Evolutionary conservation across 768 basidiomycete species (phyloP).

Genomic region (Lactarius psammicola): DNA sequence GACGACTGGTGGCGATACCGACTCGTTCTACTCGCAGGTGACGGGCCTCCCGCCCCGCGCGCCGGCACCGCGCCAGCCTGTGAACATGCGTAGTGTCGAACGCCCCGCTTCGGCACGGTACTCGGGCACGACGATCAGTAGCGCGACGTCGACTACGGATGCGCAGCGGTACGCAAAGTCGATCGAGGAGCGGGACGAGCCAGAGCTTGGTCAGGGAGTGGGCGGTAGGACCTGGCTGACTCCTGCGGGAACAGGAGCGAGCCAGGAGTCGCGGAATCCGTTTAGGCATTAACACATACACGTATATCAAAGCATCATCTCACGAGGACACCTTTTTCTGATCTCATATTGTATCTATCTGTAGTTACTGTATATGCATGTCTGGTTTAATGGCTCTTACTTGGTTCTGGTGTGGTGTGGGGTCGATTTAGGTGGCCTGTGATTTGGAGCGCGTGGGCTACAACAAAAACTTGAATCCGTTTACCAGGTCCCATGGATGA

Average conservation of each 20-base stretch:
- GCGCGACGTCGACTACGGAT: constrained; percentile 44
- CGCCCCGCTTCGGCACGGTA: constrained; percentile 44
- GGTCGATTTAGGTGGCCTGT: too few relatives aligned
- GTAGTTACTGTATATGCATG: not conserved
- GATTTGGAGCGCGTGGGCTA: too few relatives aligned
- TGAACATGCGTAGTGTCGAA: constrained; percentile 39
- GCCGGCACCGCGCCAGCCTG: constrained; percentile 74
- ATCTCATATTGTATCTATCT: not conserved
- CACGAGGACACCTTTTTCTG: not conserved
- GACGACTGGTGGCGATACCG: constrained; percentile 42
- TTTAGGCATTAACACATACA: not conserved
- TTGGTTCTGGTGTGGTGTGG: too few relatives aligned
- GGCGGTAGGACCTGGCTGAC: not conserved
- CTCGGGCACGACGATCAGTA: constrained; percentile 47
- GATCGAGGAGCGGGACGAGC: constrained; percentile 34
- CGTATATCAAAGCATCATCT: not conserved
- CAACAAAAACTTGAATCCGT: not conserved
- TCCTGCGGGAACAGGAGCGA: constrained; percentile 5
- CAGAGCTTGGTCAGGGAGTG: not conserved
- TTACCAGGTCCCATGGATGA: too few relatives aligned
- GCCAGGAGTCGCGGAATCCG: not conserved
- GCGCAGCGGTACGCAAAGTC: constrained; percentile 60
- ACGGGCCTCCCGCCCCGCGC: constrained; percentile 60
- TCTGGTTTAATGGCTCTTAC: not conserved
- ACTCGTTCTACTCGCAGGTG: constrained; percentile 64